Evolutionary conservation across 495 filamentous ascomycete genomes (phyloP).

Genomic region (Usnea hakonensis): DNA sequence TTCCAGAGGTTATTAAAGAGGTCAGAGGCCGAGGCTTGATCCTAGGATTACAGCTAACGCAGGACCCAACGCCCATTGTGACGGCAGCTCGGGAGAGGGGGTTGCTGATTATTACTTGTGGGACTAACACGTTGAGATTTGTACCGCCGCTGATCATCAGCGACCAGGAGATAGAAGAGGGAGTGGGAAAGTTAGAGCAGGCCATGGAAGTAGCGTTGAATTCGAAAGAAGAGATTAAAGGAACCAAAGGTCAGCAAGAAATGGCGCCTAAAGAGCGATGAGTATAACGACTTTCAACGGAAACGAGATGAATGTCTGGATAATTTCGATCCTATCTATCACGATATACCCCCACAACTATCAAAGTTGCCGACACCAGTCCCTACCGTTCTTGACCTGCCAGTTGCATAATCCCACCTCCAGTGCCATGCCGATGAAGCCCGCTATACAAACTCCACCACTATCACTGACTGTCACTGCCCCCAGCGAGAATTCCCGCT

Average conservation of each 20-base stretch:
- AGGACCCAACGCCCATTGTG: slow-evolving; percentile 62
- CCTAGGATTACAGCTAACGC: slow-evolving; percentile 70
- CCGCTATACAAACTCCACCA: slow-evolving; percentile 81
- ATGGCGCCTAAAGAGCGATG: slow-evolving; percentile 25
- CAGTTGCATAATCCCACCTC: slow-evolving; percentile 75
- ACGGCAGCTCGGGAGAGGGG: slow-evolving; percentile 83
- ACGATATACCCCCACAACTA: background rate
- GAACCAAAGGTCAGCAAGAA: slow-evolving; percentile 28
- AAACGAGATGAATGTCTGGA: slow-evolving; percentile 2
- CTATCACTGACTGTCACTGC: slow-evolving; percentile 91
- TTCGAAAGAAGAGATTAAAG: slow-evolving; percentile 12
- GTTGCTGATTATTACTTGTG: slow-evolving; percentile 82
- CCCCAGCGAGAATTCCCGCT: slow-evolving; percentile 83
- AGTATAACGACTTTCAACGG: background rate
- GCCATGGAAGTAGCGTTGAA: slow-evolving; percentile 53
- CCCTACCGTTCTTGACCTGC: slow-evolving; percentile 68
- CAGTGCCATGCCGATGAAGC: slow-evolving; percentile 76
- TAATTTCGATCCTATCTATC: background rate
- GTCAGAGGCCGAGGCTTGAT: slow-evolving; percentile 78
- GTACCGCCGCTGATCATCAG: slow-evolving; percentile 75
- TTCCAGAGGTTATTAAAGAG: slow-evolving; percentile 65
- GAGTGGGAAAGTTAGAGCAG: slow-evolving; percentile 66
- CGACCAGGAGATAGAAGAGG: slow-evolving; percentile 66
- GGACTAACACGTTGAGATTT: slow-evolving; percentile 79
- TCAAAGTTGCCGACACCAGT: slow-evolving; percentile 56